Evolutionary conservation across 2,329 filamentous ascomycete genomes (phyloP).

Genomic region (Nemania sp.): DNA sequence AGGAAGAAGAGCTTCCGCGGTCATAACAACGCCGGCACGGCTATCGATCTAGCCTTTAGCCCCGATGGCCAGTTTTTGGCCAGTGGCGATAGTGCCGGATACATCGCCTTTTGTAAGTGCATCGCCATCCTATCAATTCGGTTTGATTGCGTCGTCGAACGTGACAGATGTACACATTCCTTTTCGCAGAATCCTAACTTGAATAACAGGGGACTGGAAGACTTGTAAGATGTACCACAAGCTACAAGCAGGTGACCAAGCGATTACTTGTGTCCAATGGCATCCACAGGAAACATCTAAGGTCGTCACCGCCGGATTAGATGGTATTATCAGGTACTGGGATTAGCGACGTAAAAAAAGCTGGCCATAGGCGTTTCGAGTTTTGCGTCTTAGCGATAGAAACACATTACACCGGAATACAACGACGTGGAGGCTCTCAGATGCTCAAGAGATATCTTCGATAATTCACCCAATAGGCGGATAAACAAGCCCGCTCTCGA

Average conservation of each 20-base stretch:
- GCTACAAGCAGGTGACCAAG: constrained; percentile 79
- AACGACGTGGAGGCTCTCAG: not conserved
- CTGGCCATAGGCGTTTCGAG: no score
- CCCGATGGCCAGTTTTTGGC: constrained; percentile 91
- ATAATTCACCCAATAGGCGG: no score
- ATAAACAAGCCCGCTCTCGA: no score
- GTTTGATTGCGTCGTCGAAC: no score
- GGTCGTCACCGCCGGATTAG: constrained; percentile 85
- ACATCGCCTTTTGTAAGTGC: constrained; percentile 75
- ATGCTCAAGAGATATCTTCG: no score
- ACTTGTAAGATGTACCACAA: constrained; percentile 99
- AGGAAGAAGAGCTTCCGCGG: constrained; percentile 95
- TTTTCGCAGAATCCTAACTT: constrained; percentile 8
- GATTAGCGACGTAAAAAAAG: no score
- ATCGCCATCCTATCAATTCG: no score
- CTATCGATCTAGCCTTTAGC: constrained; percentile 84
- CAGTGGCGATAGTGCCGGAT: constrained; percentile 85
- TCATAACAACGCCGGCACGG: constrained; percentile 94
- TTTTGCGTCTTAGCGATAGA: not conserved
- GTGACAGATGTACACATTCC: no score
- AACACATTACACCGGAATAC: not conserved
- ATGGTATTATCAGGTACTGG: constrained; percentile 90
- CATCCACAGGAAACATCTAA: constrained; percentile 97
- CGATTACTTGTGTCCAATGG: constrained; percentile 88
- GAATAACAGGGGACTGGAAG: constrained; percentile 80